Evolutionary conservation across 2,329 filamentous ascomycete genomes (phyloP), one percentile per base, ranked within the genome.

Genomic region (Leptographium wingfieldii): DNA sequence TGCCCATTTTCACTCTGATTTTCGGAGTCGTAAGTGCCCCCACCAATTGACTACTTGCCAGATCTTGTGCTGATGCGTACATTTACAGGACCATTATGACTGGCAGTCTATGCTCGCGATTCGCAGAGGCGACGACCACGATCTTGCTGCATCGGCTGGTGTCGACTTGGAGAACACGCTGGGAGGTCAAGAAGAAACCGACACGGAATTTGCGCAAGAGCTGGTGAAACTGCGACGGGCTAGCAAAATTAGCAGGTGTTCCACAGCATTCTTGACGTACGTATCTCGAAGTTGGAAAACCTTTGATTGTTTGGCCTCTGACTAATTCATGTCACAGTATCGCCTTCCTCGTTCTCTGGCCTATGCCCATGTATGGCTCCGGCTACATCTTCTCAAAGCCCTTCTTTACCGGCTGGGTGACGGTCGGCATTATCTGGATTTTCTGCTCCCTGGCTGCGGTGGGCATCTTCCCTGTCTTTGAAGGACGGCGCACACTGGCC

Each of bases 291-390:
- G 3, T 4, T 43, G 40, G 40, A 43, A 43, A 43, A 14, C 7
- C 6, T n/a, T 55, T 51, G 16, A n/a, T 25, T 12, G 7, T 10
- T 33, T 56, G 59, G 12, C 38, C 69, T 70, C 62, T 58, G 59
- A 60, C 56, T 49, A 25, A 22, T 10, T 19, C 2, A 6, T 29
- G 5, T 0, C 22, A 58, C 74, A 88, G 89, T 0, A 62, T 95
- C 0, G 79, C 83, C 0, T 76, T 95, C 60, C 75, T 96, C 0
- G 78, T 96, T 2, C 80, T 96, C 19, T 96, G 91, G 90, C 91
- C 92, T 0, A 92, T 96, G 80, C 91, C 91, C 1, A 85, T 96
- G 83, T 96, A 94, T 68, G 91, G 90, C 12, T 79, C 80, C 0
- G 81, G 81, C 0, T 96, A 96, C 69, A 80, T 96, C 59, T 95